Base-by-base conservation (phyloP, 2,329 filamentous ascomycete genomes). In the Cordyceps javanica region DNA sequence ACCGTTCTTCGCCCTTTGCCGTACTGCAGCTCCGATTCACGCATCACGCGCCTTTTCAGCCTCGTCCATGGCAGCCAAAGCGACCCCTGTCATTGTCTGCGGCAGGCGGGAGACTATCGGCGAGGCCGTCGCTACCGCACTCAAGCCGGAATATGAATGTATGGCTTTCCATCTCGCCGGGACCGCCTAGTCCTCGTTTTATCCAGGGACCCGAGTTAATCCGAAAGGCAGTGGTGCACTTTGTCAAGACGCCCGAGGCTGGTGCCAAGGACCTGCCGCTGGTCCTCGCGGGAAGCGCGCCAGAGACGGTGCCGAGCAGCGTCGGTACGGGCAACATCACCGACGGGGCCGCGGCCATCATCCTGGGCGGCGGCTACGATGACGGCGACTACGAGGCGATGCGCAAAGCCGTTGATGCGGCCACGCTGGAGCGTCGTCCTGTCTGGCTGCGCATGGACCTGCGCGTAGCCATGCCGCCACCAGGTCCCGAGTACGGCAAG, bases 401-500 rank as follows among this genome's bases (percentile, higher is more conserved):
- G 58, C 52, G 48, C n/a, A 44, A 50, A 25, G 58, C 58, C 14
- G 53, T 59, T 8, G 53, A 59, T 34, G 48, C 26, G 9, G 32
- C 58, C 7, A 8, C 21, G 10, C 11, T 59, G n/a, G 16, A 45
- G 34, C 53, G 30, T 5, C 46, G 34, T 21, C 46, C 58, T 6
- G 45, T 57, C 9, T 69, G 66, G 67, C 49, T 69, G 39, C 60
- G 60, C 32, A 60, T 63, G 19, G 67, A 69, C 32, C 19, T 44
- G 16, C 60, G 42, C 5, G 64, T 63, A 28, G 58, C 61, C 0
- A 51, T 62, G 8, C 67, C 67, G 16, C 67, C 65, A 14, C 53
- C 64, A 0, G 64, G 64, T 23, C 63, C 66, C 0, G 65, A 62
- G 59, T 70, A 70, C 41, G 68, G 63, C 3, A 61, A 65, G 55